Percentiles rank a stretch among this genome's conserved stretches.
Evolutionary conservation across 345 rosid genomes (phyloP).

Genomic region (Aquilaria yunnanensis): DNA sequence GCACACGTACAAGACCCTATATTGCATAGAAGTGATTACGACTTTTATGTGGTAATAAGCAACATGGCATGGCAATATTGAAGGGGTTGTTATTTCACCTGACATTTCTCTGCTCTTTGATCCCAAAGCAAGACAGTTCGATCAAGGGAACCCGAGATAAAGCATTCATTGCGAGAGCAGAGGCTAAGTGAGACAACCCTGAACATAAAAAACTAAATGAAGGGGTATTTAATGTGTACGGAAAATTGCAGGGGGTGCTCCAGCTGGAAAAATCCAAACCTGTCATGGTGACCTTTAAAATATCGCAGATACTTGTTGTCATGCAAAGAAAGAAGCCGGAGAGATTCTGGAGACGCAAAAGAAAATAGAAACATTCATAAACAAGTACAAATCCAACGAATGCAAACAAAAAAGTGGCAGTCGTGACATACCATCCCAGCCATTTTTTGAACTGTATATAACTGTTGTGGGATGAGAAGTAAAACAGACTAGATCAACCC

Average conservation of each 20-base stretch:
- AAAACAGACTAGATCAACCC: conserved; percentile 91
- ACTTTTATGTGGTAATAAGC: background rate
- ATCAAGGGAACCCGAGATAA: conserved; percentile 93
- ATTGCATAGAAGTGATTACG: conserved; percentile 8
- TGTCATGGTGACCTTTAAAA: conserved; percentile 98
- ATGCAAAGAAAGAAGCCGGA: conserved; percentile 86
- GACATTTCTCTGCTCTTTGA: conserved; percentile 95
- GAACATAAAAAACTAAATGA: conserved; percentile 5
- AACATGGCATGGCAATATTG: background rate
- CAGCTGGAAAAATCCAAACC: conserved; percentile 33
- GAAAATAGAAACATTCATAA: background rate
- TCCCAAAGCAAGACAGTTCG: conserved; percentile 97
- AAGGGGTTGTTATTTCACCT: conserved; percentile 34
- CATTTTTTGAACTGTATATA: conserved; percentile 92
- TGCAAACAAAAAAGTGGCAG: background rate
- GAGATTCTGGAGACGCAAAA: conserved; percentile 46
- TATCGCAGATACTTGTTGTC: conserved; percentile 96
- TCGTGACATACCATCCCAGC: conserved; percentile 86
- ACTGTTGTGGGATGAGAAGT: conserved; percentile 89
- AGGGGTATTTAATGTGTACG: background rate
- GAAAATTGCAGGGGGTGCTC: too few relatives aligned
- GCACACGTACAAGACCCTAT: conserved; percentile 68
- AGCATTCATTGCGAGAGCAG: conserved; percentile 79
- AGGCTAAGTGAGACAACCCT: conserved; percentile 96
- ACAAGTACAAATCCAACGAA: conserved; percentile 1